phyloP scores from a whole-genome alignment of 768 basidiomycete species.

The Phaeotremella skinneri region DNA sequence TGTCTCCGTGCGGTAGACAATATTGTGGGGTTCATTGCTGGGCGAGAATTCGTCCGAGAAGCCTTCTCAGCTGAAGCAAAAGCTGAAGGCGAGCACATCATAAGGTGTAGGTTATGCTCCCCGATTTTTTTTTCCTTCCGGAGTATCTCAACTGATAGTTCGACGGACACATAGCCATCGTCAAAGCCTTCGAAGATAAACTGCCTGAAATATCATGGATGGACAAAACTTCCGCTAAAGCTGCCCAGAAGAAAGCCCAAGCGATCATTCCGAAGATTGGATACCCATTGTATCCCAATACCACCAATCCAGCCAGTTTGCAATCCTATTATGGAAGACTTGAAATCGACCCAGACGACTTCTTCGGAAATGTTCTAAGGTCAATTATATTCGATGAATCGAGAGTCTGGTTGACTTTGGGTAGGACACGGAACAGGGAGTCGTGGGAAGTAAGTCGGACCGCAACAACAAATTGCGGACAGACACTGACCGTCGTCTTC shows the following conservation, averaged over 20 bases:
- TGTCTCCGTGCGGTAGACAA: constrained; percentile 72
- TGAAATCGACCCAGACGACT: constrained; percentile 64
- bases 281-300: constrained; percentile 84
- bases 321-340: constrained; percentile 68
- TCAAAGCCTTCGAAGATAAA: constrained; percentile 76
- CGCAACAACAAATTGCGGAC: not conserved
- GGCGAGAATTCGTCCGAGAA: constrained; percentile 69
- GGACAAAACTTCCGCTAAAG: constrained; percentile 75
- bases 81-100: constrained; percentile 76
- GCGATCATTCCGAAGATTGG: constrained; percentile 88
- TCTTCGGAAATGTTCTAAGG: constrained; percentile 78
- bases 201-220: constrained; percentile 81
- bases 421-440: constrained; percentile 65
- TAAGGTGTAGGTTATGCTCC: constrained; percentile 60
- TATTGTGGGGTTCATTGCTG: constrained; percentile 81
- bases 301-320: constrained; percentile 66
- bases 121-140: not conserved
- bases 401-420: constrained; percentile 73
- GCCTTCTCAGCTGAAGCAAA: constrained; percentile 63
- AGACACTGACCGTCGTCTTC: not conserved
- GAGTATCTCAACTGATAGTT: constrained; percentile 1
- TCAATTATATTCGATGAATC: constrained; percentile 61
- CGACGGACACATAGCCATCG: constrained; percentile 57
- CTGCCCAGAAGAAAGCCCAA: constrained; percentile 82
- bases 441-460: constrained; percentile 73